phyloP scores from a whole-genome alignment of 371 early-diverging fungal species.

The Syncephalis plumigaleata region DNA sequence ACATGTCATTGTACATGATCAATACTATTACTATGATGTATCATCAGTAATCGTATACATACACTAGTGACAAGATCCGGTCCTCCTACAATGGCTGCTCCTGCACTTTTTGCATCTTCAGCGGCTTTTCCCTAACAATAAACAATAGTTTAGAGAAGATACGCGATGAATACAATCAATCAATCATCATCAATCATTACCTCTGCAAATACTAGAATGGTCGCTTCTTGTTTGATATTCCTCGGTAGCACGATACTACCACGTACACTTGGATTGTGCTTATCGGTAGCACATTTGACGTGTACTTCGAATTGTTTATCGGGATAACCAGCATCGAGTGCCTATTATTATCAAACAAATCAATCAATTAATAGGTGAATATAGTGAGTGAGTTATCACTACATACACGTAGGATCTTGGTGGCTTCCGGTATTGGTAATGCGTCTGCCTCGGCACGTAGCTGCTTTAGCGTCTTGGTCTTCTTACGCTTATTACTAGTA shows the following conservation, averaged over 20 bases:
- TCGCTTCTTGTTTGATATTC: slow-evolving; percentile 34
- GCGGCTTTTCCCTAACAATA: slow-evolving; percentile 41
- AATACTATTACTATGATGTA: neutral
- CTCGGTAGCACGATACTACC: slow-evolving; percentile 54
- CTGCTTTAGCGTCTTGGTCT: no score
- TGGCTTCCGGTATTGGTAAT: no score
- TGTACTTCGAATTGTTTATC: slow-evolving; percentile 49
- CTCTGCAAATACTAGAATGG: slow-evolving; percentile 61
- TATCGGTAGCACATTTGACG: slow-evolving; percentile 25
- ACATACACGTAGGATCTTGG: no score
- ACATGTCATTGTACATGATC: neutral
- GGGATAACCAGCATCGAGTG: slow-evolving; percentile 50
- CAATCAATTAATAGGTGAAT: no score
- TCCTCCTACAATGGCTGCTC: slow-evolving; percentile 74
- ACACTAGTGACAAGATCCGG: slow-evolving; percentile 69
- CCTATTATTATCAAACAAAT: slow-evolving; percentile 22
- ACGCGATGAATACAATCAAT: neutral
- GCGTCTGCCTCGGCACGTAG: no score
- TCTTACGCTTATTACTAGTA: no score
- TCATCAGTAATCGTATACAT: slow-evolving; percentile 1
- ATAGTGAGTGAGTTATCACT: no score
- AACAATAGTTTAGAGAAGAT: neutral
- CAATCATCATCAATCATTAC: slow-evolving; percentile 5
- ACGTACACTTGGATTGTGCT: slow-evolving; percentile 33
- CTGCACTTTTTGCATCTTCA: slow-evolving; percentile 60